Evolutionary conservation across 331 rosid genomes (phyloP), one percentile per base, ranked within the genome.

Genomic region (Cydonia oblonga): DNA sequence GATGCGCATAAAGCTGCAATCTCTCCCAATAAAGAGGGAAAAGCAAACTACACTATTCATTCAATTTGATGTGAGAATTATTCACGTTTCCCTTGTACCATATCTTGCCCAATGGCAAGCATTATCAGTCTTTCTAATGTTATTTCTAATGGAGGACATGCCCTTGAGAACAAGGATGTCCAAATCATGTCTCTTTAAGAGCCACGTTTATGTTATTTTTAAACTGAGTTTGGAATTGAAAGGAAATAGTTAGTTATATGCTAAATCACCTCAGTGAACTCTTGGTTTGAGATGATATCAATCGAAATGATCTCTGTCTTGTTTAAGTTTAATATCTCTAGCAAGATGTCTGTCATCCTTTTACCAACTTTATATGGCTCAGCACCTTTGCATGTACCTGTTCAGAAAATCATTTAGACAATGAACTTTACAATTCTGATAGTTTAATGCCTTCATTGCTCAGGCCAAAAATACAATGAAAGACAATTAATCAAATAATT

Each of bases 341-440:
- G 87, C 84, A 90, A 74, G 79, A 46, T 79, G 75, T 86, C 86
- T 30, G 99, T 84, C 87, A 82, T 78, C 88, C 79, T 88, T 91
- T 95, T 95, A 83, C 99, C 99, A 81, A 95, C 96, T 91, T 95
- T 95, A 87, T 95, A 95, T 20, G 96, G 87, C 84, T 95, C 99
- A 26, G 90, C 73, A 57, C 92, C 96, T 87, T 90, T 95, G 90
- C 96, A 85, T 69, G 97, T 95, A 83, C 97, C 99, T 95, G 87
- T 76, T 78, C 86, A 81, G 18, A 74, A 74, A 74, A 76, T 76
- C 57, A 72, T 69, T 73, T 53, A 57, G 49, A 72, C 11, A 77
- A 54, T 65, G 68, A 32, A 58, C 61, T 56, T 58, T 60, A 26
- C 72, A 44, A 42, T 32, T 54, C 24, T n/a, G 51, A 52, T 20